A percentile compares a stretch with the other conserved stretches of the same genome.
Evolutionary conservation across 2,329 filamentous ascomycete species (phyloP).

Genomic region (Teratosphaeria viscida): DNA sequence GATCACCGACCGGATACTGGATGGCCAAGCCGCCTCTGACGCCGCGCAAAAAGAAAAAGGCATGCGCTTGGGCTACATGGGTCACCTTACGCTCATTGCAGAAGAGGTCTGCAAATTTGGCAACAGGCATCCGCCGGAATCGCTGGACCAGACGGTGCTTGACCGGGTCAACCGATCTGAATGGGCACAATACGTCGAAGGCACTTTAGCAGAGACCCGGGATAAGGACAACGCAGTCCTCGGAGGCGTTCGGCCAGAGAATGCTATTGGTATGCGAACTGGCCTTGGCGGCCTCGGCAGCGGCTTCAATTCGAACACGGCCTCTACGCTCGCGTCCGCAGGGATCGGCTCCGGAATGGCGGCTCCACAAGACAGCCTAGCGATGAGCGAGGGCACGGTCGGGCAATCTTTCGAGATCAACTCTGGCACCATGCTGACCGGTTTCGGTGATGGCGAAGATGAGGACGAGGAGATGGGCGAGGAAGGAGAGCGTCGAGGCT

Average conservation of each 20-base stretch:
- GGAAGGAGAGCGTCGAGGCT: constrained; percentile 34
- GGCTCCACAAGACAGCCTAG: constrained; percentile 19
- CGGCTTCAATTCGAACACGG: constrained; percentile 36
- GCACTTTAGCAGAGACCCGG: constrained; percentile 81
- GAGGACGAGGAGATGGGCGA: constrained; percentile 87
- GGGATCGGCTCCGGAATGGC: constrained; percentile 55
- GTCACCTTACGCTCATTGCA: constrained; percentile 89
- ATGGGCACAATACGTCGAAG: constrained; percentile 93
- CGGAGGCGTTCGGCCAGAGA: constrained; percentile 85
- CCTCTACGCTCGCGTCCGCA: constrained; percentile 62
- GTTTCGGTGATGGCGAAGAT: constrained; percentile 91
- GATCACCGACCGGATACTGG: constrained; percentile 83
- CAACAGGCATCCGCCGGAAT: constrained; percentile 80
- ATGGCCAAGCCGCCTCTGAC: constrained; percentile 79
- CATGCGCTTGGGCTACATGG: constrained; percentile 96
- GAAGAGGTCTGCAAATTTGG: constrained; percentile 99
- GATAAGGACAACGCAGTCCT: constrained; percentile 98
- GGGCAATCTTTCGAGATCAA: constrained; percentile 26
- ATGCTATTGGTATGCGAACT: constrained; percentile 67
- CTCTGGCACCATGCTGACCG: constrained; percentile 47
- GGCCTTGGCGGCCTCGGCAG: constrained; percentile 35
- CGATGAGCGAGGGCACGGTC: constrained; percentile 24
- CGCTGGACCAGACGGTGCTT: constrained; percentile 71
- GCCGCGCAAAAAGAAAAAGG: constrained; percentile 71
- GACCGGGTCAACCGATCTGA: constrained; percentile 80